These are phyloP conservation scores for Globisporangium canariense DNA, from an alignment of 352 stramenopile genomes.

Conservation along the genomic window DNA sequence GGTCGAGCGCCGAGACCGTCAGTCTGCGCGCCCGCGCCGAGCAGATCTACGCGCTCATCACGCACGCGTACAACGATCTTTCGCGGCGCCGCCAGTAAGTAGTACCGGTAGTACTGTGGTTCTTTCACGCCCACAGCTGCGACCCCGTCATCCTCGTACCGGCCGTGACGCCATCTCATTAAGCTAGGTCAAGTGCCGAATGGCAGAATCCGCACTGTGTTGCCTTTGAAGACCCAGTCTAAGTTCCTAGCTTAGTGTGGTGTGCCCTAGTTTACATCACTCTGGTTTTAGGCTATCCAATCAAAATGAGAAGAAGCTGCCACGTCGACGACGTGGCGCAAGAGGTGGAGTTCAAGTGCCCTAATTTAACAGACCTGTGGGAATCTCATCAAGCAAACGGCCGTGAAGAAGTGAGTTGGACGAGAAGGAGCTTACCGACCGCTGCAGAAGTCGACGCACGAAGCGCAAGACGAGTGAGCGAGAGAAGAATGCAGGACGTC, in stretches of 20 bases:
- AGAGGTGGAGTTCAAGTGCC: background rate
- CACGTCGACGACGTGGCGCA: constrained; percentile 12
- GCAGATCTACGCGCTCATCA: constrained; percentile 41
- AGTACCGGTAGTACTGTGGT: background rate
- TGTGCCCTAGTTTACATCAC: background rate
- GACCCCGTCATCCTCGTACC: background rate
- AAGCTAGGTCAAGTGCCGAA: background rate
- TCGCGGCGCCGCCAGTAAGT: background rate
- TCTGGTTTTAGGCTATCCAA: background rate
- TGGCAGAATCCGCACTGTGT: background rate
- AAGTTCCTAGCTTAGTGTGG: constrained; percentile 2
- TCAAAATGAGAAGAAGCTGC: background rate
- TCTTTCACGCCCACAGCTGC: too few relatives aligned
- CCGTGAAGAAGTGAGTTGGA: background rate
- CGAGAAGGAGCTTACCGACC: background rate
- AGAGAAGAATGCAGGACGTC: constrained; percentile 36
- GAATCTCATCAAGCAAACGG: constrained; percentile 13
- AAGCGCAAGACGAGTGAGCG: background rate
- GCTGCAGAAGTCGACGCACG: background rate
- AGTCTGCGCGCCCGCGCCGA: constrained; percentile 28
- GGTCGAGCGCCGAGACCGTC: constrained; percentile 27
- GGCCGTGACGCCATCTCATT: background rate
- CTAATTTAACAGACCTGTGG: constrained; percentile 13
- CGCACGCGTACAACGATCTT: constrained; percentile 41
- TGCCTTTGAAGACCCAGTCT: background rate